These are phyloP conservation scores for Whalleya microplaca DNA, from an alignment of 2,329 filamentous ascomycete species.

Conservation along the genomic window DNA sequence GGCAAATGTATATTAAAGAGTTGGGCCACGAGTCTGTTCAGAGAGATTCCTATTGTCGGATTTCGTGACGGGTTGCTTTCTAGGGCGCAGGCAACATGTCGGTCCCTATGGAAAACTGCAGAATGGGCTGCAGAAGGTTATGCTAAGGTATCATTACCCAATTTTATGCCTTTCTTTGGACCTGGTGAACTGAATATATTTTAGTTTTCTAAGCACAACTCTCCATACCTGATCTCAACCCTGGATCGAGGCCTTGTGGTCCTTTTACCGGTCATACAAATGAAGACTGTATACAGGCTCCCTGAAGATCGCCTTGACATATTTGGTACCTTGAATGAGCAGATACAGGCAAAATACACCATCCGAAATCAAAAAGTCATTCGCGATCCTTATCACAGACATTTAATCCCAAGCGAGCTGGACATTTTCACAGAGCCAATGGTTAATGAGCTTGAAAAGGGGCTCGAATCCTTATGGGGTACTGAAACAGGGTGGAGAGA, in stretches of 20 bases:
- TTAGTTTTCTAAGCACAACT: constrained; percentile 6
- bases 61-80: constrained; percentile 1
- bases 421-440: neutral
- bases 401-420: constrained; percentile 8
- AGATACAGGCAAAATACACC: constrained; percentile 8
- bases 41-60: constrained; percentile 2
- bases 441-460: neutral
- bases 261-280: neutral
- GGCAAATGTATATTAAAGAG: too few species aligned
- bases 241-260: constrained; percentile 4
- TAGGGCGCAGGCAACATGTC: constrained; percentile 1
- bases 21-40: too few species aligned
- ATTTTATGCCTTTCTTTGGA: neutral
- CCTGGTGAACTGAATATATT: neutral
- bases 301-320: constrained; percentile 6
- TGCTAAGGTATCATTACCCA: constrained; percentile 1
- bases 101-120: constrained; percentile 8
- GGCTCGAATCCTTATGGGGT: neutral
- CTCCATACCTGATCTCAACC: constrained; percentile 1
- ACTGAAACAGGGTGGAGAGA: neutral
- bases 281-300: constrained; percentile 2
- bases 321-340: constrained; percentile 3
- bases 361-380: constrained; percentile 2
- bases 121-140: constrained; percentile 15
- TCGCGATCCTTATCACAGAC: constrained; percentile 9